Evolutionary conservation across 495 filamentous ascomycete species (phyloP).

Genomic region (Aspergillus panamensis): DNA sequence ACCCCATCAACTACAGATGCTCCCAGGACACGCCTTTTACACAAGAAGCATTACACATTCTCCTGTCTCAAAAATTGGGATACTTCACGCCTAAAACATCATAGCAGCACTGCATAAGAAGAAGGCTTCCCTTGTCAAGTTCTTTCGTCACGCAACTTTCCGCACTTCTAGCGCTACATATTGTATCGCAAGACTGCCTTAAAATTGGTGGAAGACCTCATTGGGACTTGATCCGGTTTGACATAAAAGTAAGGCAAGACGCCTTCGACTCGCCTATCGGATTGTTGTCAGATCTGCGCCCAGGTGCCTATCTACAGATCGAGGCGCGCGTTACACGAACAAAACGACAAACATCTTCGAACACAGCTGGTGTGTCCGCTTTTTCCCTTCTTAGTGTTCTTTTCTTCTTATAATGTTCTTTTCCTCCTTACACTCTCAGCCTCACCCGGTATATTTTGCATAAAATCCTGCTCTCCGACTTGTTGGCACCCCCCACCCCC

Average conservation of each 20-base stretch:
- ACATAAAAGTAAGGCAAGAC: slow-evolving; percentile 13
- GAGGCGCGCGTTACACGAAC: slow-evolving; percentile 34
- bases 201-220: slow-evolving; percentile 4
- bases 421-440: neutral
- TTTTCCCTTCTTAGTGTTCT: slow-evolving; percentile 18
- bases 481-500: neutral
- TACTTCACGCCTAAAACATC: neutral
- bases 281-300: slow-evolving; percentile 29
- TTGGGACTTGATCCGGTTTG: slow-evolving; percentile 7
- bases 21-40: neutral
- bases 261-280: slow-evolving; percentile 25
- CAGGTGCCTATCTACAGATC: slow-evolving; percentile 32
- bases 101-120: no score
- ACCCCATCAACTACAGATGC: slow-evolving; percentile 9
- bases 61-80: no score
- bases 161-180: no score
- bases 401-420: neutral
- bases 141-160: no score
- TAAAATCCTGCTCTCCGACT: neutral
- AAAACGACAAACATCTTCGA: slow-evolving; percentile 41
- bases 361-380: slow-evolving; percentile 35
- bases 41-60: no score
- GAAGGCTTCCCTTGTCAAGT: no score
- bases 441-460: neutral
- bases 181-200: neutral